Percentiles rank a stretch among this genome's conserved stretches.
Conservation (phyloP, 1,284 basidiomycete genomes). For the Leccinum pallidistipes region DNA sequence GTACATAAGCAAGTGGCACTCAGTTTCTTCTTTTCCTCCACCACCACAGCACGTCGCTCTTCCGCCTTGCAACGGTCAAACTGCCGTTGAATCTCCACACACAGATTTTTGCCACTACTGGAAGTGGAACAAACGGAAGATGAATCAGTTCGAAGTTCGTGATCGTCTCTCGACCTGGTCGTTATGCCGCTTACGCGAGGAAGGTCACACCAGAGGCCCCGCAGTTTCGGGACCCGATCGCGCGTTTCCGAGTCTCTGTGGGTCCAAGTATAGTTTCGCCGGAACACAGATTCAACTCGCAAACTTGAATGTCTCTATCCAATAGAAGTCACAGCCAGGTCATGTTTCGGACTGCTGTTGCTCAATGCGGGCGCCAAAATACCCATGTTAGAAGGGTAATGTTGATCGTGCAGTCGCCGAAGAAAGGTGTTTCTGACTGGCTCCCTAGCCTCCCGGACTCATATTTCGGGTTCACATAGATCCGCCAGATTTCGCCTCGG, state of each 20-base stretch:
- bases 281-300: slow-evolving; percentile 61
- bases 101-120: slow-evolving; percentile 62
- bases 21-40: no score
- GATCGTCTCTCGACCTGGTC: slow-evolving; percentile 69
- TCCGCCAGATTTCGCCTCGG: slow-evolving; percentile 36
- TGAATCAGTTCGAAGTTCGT: slow-evolving; percentile 47
- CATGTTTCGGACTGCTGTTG: slow-evolving; percentile 49
- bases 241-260: slow-evolving; percentile 47
- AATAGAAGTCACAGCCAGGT: slow-evolving; percentile 43
- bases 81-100: slow-evolving; percentile 31
- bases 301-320: slow-evolving; percentile 31
- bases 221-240: slow-evolving; percentile 60
- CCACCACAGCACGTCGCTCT: no score
- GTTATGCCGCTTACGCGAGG: slow-evolving; percentile 53
- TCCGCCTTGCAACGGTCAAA: not conserved
- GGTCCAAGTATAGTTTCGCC: slow-evolving; percentile 59
- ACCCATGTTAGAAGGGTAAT: slow-evolving; percentile 10
- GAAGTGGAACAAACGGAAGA: slow-evolving; percentile 65
- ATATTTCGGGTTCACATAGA: slow-evolving; percentile 28
- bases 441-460: slow-evolving; percentile 5
- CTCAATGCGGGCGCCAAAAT: slow-evolving; percentile 49
- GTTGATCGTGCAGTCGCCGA: not conserved
- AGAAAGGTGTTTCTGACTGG: slow-evolving; percentile 2
- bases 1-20: no score
- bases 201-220: slow-evolving; percentile 68